Evolutionary conservation across 2,329 filamentous ascomycete species (phyloP), one percentile per base, ranked within the genome.

Genomic region (Fusarium gaditjirri): DNA sequence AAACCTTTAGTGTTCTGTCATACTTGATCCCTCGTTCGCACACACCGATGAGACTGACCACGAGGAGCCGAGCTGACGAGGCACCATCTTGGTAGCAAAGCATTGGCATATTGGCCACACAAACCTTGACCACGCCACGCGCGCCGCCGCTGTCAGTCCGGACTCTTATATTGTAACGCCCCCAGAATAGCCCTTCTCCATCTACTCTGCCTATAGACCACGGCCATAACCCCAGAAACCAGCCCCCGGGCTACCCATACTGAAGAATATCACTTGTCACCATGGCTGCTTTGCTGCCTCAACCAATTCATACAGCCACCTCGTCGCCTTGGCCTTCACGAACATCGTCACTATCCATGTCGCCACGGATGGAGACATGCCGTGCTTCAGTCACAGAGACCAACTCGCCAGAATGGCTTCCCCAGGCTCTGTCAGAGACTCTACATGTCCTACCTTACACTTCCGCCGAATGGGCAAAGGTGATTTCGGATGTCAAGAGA

Each of bases 401-500:
- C 39, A 59, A 56, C 49, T 61, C 57, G 21, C 50, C 67, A 6
- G 59, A 68, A 44, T 66, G 58, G 52, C 64, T 76, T 50, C 73
- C 70, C 35, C 61, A 63, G 29, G 62, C 49, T 25, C 52, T 64
- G 35, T 75, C 77, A 8, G 65, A 73, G 21, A 61, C 73, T 16
- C 61, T 79, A 16, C 74, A 73, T 38, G 76, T 78, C 13, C 77
- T 86, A 16, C 85, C 86, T 5, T 83, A 81, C 62, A 87, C 84
- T 0, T 66, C 81, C 4, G 75, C 79, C 7, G 87, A 89, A 50
- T 90, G 88, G 88, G 84, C 81, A 69, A 82, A 80, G 56, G 80
- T 84, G 10, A 82, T 90, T 58, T 77, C 80, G 27, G 86, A 89
- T 41, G 83, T 89, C 69, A 90, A 90, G 82, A 80, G 81, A 53